Evolutionary conservation across 352 stramenopile genomes (phyloP), one percentile per base, ranked within the genome.

Genomic region (Phytophthora megakarya): DNA sequence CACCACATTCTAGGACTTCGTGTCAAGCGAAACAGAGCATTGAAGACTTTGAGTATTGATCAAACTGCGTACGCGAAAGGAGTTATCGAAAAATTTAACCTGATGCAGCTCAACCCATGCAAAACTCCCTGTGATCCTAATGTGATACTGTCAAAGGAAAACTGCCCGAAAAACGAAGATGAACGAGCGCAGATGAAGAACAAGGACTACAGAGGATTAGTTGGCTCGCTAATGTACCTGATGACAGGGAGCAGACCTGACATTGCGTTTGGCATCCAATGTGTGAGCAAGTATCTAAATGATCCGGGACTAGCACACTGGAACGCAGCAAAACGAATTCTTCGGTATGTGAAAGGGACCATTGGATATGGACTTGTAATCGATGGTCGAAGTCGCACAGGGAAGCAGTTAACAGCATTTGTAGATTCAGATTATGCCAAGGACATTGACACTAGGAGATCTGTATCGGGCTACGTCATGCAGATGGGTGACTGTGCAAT

Each of bases 221-320:
- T 69, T 9, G 52, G 61, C 16, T 48, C n/a, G 1, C 23, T 69
- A 25, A 44, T 64, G 52, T 69, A 69, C 23, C 43, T 64, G 1
- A 48, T 64, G 52, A 48, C 30, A 3, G 61, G 61, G 12, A 58
- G 7, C 2, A 50, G 53, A 23, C 61, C 52, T 15, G 53, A 69
- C 11, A 64, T 65, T 8, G 45, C 61, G 9, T 64, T 59, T 9
- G 37, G 12, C 1, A 59, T 69, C 9, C 32, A 38, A 19, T 35
- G 19, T 2, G 35, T 56, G 37, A 64, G 45, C 53, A 53, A 55
- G 39, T 64, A 40, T 13, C 15, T 69, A 11, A 48, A 64, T 32
- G 49, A 69, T 49, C 46, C 0, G 52, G 52, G 5, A 9, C 0
- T 55, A 4, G 11, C 28, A 3, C 43, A 61, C 30, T 67, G 59